Base-by-base conservation (phyloP, 2,329 filamentous ascomycete genomes). In the Coccinonectria pachysandricola region DNA sequence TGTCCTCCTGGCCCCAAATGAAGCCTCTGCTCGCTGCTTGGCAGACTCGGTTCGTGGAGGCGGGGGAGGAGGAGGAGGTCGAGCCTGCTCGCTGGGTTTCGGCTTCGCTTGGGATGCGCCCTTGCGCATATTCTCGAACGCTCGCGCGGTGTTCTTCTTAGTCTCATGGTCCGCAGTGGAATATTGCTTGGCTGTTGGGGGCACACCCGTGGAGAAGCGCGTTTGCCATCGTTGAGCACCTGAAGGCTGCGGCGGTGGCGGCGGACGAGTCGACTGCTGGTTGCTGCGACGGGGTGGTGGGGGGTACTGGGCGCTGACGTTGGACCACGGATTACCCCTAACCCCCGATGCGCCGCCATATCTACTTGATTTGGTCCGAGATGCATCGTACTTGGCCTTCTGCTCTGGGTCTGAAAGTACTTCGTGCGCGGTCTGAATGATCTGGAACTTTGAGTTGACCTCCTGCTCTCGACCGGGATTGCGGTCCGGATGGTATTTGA, bases 401-500 rank as follows among this genome's bases (percentile, higher is more conserved):
- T 59, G 50, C 3, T 58, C 54, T 1, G 65, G 58, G 31, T 71
- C 67, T 14, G 57, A 62, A 9, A 75, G 53, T 27, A 94, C 66
- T 50, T 94, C 86, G 48, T 92, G 78, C 12, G 86, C 86, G 4
- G 80, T 74, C 54, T 92, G 83, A 24, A 94, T 92, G 25, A 78
- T 71, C 52, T 92, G 82, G 47, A 94, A 94, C 47, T 83, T 81
- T 16, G 79, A 66, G 39, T 82, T 83, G 48, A 79, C 80, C 47
- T 88, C 83, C 31, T 71, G 59, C 56, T 93, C 85, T 46, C 72
- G 74, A 26, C 86, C 86, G 8, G 79, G 83, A 48, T 94, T 93
- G 33, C 86, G 79, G 52, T 94, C 86, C 6, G 86, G 86, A 48
- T 94, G 86, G 46, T 81, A 92, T 53, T 82, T 81, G 23, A 92